Base-by-base conservation (phyloP, 2,329 filamentous ascomycete species). In the Phialophora verrucosa region DNA sequence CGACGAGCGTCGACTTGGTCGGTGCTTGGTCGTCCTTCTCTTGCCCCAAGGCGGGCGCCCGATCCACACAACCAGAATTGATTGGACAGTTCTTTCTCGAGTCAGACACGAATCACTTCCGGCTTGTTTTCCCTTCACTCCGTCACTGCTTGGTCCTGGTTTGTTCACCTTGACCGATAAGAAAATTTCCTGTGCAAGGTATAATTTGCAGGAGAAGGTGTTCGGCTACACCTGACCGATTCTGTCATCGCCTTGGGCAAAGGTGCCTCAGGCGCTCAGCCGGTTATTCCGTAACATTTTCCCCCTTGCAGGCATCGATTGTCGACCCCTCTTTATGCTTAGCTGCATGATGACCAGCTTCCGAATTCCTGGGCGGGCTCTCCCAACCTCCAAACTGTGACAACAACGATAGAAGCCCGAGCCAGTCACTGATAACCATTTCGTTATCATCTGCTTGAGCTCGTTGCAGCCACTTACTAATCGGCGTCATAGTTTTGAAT, bases 251-350 rank as follows among this genome's bases (percentile, higher is more conserved):
- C 17, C 17, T 12, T 32, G 29, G 29, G 29, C 44, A 25, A 47
- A 14, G 25, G 12, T 25, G 49, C 49, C 20, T 55, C n/a, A 31
- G 51, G 25, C 25, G 53, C 44, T 27, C 12, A n/a, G 53, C 53
- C 25, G 53, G 27, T n/a, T 29, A 32, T 55, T 55, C 25, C 29
- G 53, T 32, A 35, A 31, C 29, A 55, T 32, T 68, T 68, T 68
- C 60, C 55, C 66, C 63, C 53, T 68, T 68, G 56, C 32, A 62
- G 66, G 66, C 66, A 68, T 66, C 54, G 25, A 58, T 58, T 64
- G 20, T 50, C 55, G 53, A 32, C 31, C 42, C 42, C 23, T 44
- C 38, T n/a, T n/a, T n/a, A n/a, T n/a, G n/a, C 4, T 44, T 44
- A 44, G 38, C 38, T 44, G 38, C 38, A 44, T n/a, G 17, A n/a